phyloP scores from a whole-genome alignment of 2,329 filamentous ascomycete species.

The Myriosclerotinia duriaeana region DNA sequence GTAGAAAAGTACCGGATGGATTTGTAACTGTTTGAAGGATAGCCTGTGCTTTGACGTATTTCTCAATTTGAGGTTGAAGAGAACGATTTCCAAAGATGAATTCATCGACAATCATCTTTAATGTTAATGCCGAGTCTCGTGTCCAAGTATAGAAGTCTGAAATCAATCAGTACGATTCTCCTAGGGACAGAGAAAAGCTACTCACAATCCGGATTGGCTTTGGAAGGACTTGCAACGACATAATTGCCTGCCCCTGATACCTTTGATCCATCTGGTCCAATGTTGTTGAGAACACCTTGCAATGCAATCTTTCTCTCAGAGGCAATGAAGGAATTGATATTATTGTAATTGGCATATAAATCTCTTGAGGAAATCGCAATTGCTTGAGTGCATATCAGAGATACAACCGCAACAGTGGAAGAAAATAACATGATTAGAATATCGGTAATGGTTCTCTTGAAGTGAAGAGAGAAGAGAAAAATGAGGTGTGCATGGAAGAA shows the following conservation, averaged over 20 bases:
- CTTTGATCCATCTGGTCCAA: constrained; percentile 51
- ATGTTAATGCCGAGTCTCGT: constrained; percentile 68
- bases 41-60: constrained; percentile 68
- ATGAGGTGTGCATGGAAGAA: too few relatives aligned
- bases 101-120: constrained; percentile 67
- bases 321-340: constrained; percentile 44
- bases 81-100: constrained; percentile 54
- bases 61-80: constrained; percentile 55
- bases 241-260: constrained; percentile 52
- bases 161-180: constrained; percentile 20
- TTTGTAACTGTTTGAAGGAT: constrained; percentile 57
- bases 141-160: constrained; percentile 78
- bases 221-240: constrained; percentile 56
- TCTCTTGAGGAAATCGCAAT: not conserved
- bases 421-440: not conserved
- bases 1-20: constrained; percentile 45
- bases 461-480: not conserved
- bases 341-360: constrained; percentile 15
- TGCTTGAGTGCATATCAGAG: not conserved
- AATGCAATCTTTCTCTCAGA: constrained; percentile 50
- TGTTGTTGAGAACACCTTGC: constrained; percentile 55
- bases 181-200: not conserved
- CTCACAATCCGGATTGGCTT: constrained; percentile 54
- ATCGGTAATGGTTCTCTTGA: not conserved
- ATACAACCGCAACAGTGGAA: not conserved